Percentiles rank a stretch among this genome's conserved stretches.
Conservation (phyloP, 495 filamentous ascomycete species). For the Penicillium riverlandense region DNA sequence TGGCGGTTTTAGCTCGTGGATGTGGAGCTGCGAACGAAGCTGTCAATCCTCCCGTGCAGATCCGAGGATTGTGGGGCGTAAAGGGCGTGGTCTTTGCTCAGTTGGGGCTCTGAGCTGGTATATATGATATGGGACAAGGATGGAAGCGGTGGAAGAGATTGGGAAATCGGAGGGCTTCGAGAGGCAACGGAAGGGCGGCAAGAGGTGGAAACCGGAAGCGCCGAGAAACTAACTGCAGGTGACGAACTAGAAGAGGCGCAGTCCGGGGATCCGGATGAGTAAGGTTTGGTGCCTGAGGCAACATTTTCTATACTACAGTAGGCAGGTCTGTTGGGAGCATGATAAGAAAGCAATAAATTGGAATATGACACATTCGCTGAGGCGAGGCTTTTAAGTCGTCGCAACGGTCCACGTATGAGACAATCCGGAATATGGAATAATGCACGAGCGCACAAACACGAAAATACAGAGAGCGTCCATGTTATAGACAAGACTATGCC, state of each 20-base stretch:
- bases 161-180: background rate
- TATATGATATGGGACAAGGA: background rate
- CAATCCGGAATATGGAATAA: background rate
- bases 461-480: slow-evolving; percentile 4
- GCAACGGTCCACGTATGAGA: no score
- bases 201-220: no score
- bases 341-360: no score
- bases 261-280: background rate
- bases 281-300: background rate
- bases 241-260: no score
- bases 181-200: slow-evolving; percentile 5
- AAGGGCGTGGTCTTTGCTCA: background rate
- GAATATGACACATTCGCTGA: no score
- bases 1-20: slow-evolving; percentile 2
- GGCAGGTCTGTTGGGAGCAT: no score
- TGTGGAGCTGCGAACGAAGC: background rate
- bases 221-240: no score
- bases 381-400: no score
- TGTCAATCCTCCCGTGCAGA: background rate
- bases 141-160: background rate
- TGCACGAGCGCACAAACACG: slow-evolving; percentile 12
- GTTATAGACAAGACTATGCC: slow-evolving; percentile 21
- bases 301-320: no score
- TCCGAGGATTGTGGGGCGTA: background rate
- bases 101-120: background rate